A percentile compares a stretch with the other conserved stretches of the same genome.
phyloP scores from a whole-genome alignment of 163 green algal species.

The Chloromonas sp. region DNA sequence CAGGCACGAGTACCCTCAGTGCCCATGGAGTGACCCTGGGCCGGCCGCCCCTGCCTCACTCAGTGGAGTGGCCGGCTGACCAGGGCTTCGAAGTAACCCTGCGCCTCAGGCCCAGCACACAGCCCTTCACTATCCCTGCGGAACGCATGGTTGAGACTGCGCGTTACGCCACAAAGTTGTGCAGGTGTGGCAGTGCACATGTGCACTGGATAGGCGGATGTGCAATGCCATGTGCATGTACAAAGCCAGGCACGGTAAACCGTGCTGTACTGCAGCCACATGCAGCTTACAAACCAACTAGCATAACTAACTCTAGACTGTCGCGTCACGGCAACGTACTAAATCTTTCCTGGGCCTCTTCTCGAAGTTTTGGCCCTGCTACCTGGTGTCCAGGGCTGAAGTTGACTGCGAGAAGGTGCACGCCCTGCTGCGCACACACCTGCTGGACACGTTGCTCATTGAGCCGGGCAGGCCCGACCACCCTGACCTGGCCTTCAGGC shows the following conservation, averaged over 20 bases:
- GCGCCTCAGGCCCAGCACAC: neutral
- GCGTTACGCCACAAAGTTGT: neutral
- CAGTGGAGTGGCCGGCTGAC: neutral
- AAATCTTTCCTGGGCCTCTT: too few relatives aligned
- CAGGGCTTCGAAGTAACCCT: neutral
- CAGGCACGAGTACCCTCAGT: neutral
- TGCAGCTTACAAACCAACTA: too few relatives aligned
- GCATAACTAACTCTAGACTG: too few relatives aligned
- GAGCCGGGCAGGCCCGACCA: neutral
- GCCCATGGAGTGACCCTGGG: too few relatives aligned
- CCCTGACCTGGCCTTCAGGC: conserved; percentile 3
- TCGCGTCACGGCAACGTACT: too few relatives aligned
- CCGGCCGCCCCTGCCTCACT: neutral
- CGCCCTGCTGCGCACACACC: conserved; percentile 1
- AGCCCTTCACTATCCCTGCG: neutral
- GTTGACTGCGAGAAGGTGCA: conserved; percentile 6
- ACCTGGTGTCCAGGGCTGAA: neutral
- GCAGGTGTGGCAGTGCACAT: neutral
- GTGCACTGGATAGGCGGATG: too few relatives aligned
- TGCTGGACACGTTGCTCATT: neutral
- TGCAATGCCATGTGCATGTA: too few relatives aligned
- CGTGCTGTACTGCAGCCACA: too few relatives aligned
- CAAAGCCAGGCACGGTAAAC: too few relatives aligned
- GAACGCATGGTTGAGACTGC: neutral
- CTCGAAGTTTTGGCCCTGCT: too few relatives aligned